Evolutionary conservation across 495 filamentous ascomycete genomes (phyloP).

Genomic region (Pseudomonodictys pantanalensis): DNA sequence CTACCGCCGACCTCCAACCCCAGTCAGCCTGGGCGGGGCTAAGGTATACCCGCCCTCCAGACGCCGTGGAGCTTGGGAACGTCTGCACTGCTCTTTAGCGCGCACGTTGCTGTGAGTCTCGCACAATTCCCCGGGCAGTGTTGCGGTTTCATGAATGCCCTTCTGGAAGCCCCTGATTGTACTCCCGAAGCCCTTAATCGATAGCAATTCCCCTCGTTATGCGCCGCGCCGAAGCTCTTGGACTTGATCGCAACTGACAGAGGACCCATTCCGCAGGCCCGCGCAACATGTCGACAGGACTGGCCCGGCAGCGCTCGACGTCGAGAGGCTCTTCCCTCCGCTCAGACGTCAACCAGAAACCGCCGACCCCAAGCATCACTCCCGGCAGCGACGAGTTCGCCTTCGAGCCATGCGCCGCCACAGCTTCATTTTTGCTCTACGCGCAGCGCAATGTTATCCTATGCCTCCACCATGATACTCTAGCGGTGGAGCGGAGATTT

Average conservation of each 20-base stretch:
- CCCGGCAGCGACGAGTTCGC: conserved; percentile 54
- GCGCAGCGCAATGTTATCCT: conserved; percentile 74
- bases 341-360: conserved; percentile 43
- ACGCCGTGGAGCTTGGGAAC: conserved; percentile 24
- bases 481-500: conserved; percentile 86
- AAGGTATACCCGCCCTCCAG: conserved; percentile 29
- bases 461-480: conserved; percentile 84
- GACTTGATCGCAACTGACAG: conserved; percentile 23
- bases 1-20: conserved; percentile 24
- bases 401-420: conserved; percentile 83
- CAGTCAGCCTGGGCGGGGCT: conserved; percentile 35
- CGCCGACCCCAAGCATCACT: conserved; percentile 51
- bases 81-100: conserved; percentile 30
- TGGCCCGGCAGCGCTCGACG: conserved; percentile 51
- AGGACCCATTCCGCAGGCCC: conserved; percentile 11
- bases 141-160: conserved; percentile 21
- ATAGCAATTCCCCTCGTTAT: conserved; percentile 25
- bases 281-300: conserved; percentile 30
- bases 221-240: conserved; percentile 9
- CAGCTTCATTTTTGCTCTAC: conserved; percentile 82
- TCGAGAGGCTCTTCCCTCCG: conserved; percentile 55
- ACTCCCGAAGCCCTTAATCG: conserved; percentile 22
- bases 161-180: conserved; percentile 29
- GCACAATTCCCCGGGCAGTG: conserved; percentile 30
- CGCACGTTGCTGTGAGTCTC: conserved; percentile 32